Evolutionary conservation across 306 rosid species (phyloP), one percentile per base, ranked within the genome.

Genomic region (Rosa chinensis): DNA sequence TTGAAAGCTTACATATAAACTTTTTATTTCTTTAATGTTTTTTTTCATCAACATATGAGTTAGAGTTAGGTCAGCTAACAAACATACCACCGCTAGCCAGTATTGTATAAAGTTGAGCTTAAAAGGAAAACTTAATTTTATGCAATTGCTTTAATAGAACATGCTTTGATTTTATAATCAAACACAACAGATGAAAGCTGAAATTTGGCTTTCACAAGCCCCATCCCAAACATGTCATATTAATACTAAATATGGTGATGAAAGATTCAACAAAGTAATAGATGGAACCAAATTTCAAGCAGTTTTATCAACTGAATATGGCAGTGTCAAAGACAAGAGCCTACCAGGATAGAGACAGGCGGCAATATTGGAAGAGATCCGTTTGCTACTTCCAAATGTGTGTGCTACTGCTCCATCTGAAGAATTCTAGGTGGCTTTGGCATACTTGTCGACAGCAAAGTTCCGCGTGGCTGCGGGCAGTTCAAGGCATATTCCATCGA

Each of bases 381-480:
- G 59, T 53, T 53, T 16, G 56, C 59, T 17, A 53, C 59, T 53
- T 17, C 23, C 6, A 56, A 21, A 58, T 58, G 64, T 58, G 32
- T 72, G 25, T 16, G 28, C 58, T 47, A 17, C 21, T 25, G 10
- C 61, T 59, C 61, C 20, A 9, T 48, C 61, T 8, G 3, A 17
- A 28, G 23, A 72, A 72, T 16, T 48, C 45, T 72, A 72, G 84
- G 98, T 17, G 94, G 94, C 83, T 86, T 89, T 8, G 93, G 90
- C 92, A 77, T 37, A 79, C 70, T 96, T 96, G 84, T 92, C 97
- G 17, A 92, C 97, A 0, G 98, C 98, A 53, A 94, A 94, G 84
- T 94, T 94, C 35, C 93, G 72, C 4, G 94, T 90, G 55, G 97
- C 97, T n/a, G 87, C 77, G 3, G 97, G 98, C 79, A 92, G 76